Conservation (phyloP, 208 protist species). For the Acanthamoeba culbertsoni region DNA sequence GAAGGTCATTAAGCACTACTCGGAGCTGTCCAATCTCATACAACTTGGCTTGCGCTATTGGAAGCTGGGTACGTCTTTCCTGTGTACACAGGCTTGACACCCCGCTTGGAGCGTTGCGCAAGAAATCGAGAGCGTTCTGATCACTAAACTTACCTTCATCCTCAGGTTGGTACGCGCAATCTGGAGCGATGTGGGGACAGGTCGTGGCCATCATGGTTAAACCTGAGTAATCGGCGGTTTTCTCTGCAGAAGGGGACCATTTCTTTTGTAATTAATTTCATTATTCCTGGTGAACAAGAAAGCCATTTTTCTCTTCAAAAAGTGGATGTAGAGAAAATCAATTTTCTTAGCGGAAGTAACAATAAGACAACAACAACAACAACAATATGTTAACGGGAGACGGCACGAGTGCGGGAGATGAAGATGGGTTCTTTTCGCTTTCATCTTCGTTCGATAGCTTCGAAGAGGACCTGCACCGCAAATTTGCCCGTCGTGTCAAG, state of each 20-base stretch:
- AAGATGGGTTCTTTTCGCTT: background rate
- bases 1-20: slow-evolving; percentile 32
- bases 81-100: too few species aligned
- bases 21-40: background rate
- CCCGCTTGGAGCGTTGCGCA: background rate
- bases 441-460: background rate
- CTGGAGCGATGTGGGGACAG: background rate
- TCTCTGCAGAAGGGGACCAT: too few species aligned
- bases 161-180: slow-evolving; percentile 23
- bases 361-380: too few species aligned
- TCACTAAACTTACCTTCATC: background rate
- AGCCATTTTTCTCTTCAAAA: too few species aligned
- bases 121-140: too few species aligned
- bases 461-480: background rate
- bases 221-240: background rate
- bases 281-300: too few species aligned
- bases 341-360: too few species aligned
- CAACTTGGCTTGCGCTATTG: background rate
- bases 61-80: background rate
- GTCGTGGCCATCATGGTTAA: slow-evolving; percentile 6
- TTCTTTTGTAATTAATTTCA: too few species aligned
- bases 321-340: too few species aligned
- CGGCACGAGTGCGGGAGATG: background rate
- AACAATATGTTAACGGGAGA: too few species aligned
- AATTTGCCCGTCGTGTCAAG: background rate